phyloP scores from a whole-genome alignment of 192 early-diverging fungal genomes.

The Dissophora globulifera region DNA sequence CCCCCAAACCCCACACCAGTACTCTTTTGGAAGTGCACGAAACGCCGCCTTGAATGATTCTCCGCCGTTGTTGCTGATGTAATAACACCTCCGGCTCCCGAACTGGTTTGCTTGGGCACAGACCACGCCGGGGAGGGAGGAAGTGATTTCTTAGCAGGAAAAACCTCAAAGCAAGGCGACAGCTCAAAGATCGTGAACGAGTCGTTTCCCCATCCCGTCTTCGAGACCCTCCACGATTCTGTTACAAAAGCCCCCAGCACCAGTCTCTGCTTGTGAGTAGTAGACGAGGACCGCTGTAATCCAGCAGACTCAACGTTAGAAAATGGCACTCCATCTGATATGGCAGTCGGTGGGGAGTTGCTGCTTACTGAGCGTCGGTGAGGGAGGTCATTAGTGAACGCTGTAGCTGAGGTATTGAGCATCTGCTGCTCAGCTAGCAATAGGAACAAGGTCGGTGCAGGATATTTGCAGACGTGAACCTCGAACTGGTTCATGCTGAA shows the following conservation, averaged over 20 bases:
- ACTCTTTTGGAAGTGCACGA: constrained; percentile 44
- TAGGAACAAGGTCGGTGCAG: constrained; percentile 61
- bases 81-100: neutral
- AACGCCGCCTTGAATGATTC: constrained; percentile 4
- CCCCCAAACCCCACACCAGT: constrained; percentile 46
- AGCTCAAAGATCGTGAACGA: constrained; percentile 62
- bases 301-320: too few species aligned
- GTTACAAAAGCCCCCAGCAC: constrained; percentile 60
- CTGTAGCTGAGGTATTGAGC: constrained; percentile 8
- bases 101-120: constrained; percentile 3
- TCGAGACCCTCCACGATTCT: constrained; percentile 64
- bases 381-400: constrained; percentile 15
- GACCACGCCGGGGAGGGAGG: neutral
- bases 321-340: constrained; percentile 10
- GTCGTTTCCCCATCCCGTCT: constrained; percentile 59
- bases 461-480: constrained; percentile 66
- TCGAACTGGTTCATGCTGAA: constrained; percentile 69
- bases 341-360: constrained; percentile 27
- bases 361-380: constrained; percentile 18
- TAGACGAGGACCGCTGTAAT: too few species aligned
- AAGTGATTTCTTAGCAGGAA: constrained; percentile 29
- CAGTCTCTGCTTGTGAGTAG: too few species aligned
- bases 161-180: constrained; percentile 56
- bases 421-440: constrained; percentile 48
- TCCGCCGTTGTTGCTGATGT: neutral